A percentile compares a stretch with the other conserved stretches of the same genome.
These are phyloP conservation scores for Mycosphaerella sp. DNA, from an alignment of 2,329 filamentous ascomycete genomes.

Conservation along the genomic window DNA sequence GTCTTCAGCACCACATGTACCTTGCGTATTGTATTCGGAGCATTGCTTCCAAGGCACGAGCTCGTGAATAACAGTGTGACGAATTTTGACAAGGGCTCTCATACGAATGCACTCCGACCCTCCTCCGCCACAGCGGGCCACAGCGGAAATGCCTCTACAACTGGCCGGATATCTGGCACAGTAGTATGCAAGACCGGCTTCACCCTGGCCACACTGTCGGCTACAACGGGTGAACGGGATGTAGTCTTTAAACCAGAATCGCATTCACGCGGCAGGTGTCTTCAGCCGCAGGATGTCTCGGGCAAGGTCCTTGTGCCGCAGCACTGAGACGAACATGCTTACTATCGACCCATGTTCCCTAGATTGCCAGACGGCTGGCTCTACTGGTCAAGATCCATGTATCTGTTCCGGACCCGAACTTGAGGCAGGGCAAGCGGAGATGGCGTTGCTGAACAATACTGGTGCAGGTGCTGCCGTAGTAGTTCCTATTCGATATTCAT, in stretches of 20 bases:
- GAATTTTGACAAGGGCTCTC: background rate
- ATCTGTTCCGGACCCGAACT: conserved; percentile 6
- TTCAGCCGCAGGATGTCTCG: background rate
- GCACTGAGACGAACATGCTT: background rate
- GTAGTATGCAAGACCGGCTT: background rate
- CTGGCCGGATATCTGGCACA: background rate
- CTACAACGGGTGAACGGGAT: background rate
- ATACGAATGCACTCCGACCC: background rate
- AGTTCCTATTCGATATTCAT: background rate
- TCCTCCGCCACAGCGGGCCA: background rate
- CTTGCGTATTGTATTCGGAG: background rate
- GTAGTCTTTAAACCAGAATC: background rate
- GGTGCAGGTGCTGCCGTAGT: background rate
- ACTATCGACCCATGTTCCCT: background rate
- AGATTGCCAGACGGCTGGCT: background rate
- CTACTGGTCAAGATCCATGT: background rate
- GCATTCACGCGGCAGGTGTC: background rate
- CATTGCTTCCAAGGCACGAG: background rate
- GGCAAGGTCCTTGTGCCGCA: background rate
- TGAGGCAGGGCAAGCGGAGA: conserved; percentile 3
- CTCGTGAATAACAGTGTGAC: background rate
- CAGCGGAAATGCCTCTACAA: background rate
- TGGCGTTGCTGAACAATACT: background rate
- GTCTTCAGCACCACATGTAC: too few relatives aligned
- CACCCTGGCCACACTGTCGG: background rate